Evolutionary conservation across 2,329 filamentous ascomycete genomes (phyloP).

Genomic region (Ophiocordyceps robertsii): DNA sequence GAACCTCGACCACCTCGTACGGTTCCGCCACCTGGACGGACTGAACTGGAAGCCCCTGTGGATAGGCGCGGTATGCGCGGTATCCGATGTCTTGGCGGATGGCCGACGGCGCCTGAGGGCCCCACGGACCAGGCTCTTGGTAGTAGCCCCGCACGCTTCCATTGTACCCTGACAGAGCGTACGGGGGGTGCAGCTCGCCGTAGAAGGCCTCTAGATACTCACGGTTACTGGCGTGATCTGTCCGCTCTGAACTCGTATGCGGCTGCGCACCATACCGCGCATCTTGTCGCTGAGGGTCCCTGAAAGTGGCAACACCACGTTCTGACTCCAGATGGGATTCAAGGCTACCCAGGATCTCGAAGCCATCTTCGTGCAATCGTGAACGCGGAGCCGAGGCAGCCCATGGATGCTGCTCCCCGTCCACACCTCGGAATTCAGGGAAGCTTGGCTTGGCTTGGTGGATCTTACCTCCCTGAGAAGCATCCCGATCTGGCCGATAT

Average conservation of each 20-base stretch:
- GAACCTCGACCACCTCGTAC: constrained; percentile 32
- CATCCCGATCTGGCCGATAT: not conserved
- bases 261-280: too few relatives aligned
- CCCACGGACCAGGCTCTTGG: not conserved
- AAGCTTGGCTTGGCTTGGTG: too few relatives aligned
- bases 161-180: not conserved
- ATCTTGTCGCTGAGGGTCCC: too few relatives aligned
- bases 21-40: constrained; percentile 11
- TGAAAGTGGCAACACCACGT: too few relatives aligned
- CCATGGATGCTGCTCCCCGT: not conserved
- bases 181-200: not conserved
- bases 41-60: not conserved
- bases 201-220: not conserved
- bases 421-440: not conserved
- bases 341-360: too few relatives aligned
- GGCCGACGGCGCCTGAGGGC: not conserved
- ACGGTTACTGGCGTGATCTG: too few relatives aligned
- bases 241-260: too few relatives aligned
- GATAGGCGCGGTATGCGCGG: constrained; percentile 4
- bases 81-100: constrained; percentile 1
- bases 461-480: not conserved
- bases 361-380: too few relatives aligned
- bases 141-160: not conserved
- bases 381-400: not conserved
- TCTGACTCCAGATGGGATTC: too few relatives aligned